These are phyloP conservation scores for Ophiostoma perfectum DNA, from an alignment of 2,329 filamentous ascomycete genomes.

Conservation along the genomic window DNA sequence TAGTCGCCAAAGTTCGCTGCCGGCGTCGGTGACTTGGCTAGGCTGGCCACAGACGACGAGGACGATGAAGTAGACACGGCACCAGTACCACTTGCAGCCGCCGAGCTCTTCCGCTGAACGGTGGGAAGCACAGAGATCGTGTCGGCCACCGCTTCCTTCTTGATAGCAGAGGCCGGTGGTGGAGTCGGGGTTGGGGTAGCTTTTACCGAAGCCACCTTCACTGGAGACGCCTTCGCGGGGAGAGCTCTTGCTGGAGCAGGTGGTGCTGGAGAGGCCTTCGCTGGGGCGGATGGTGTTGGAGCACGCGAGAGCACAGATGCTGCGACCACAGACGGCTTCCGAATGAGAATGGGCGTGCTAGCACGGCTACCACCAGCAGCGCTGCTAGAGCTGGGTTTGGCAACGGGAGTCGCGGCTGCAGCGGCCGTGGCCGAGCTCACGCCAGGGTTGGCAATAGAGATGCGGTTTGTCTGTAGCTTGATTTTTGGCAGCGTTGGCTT, in stretches of 20 bases:
- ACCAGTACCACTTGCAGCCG: background rate
- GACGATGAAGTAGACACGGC: background rate
- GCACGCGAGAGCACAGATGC: background rate
- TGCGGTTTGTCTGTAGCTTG: constrained; percentile 25
- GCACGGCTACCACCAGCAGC: constrained; percentile 9
- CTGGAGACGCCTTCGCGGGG: background rate
- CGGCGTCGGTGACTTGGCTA: constrained; percentile 18
- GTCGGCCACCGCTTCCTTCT: constrained; percentile 24
- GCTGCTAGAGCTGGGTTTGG: background rate
- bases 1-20: constrained; percentile 24
- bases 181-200: background rate
- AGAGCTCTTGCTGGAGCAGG: constrained; percentile 11
- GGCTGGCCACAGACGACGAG: background rate
- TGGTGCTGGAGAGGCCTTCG: background rate
- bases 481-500: constrained; percentile 25
- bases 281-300: background rate
- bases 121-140: constrained; percentile 29
- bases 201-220: constrained; percentile 13
- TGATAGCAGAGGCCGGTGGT: background rate
- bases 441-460: background rate
- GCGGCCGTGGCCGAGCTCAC: background rate
- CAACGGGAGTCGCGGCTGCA: background rate
- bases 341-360: constrained; percentile 21
- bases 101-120: constrained; percentile 18
- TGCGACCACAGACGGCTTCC: constrained; percentile 28